Conservation (phyloP, 805 yeast genomes). For the Metschnikowia drakensbergensis region DNA sequence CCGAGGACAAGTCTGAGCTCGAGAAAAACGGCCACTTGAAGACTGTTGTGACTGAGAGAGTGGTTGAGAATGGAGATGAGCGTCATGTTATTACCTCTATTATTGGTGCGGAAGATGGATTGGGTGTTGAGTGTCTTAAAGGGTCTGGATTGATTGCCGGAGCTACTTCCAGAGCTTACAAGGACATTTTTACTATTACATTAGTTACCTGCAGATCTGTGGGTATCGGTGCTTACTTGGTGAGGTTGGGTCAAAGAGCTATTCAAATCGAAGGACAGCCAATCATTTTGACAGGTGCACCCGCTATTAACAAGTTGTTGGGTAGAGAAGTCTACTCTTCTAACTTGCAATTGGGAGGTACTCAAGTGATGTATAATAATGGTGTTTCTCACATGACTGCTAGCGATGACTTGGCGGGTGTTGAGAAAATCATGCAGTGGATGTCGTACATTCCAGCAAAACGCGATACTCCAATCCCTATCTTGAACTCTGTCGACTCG, state of each 20-base stretch:
- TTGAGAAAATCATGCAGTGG: conserved; percentile 92
- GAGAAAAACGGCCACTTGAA: conserved; percentile 57
- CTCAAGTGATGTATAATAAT: conserved; percentile 96
- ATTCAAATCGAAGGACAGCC: conserved; percentile 99
- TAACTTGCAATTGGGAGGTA: conserved; percentile 97
- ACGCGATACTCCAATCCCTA: conserved; percentile 87
- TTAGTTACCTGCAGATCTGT: conserved; percentile 99
- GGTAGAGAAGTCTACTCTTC: conserved; percentile 98
- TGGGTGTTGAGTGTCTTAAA: conserved; percentile 97
- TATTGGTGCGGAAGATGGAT: conserved; percentile 91
- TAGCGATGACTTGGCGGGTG: conserved; percentile 95
- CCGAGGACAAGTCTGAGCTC: conserved; percentile 57
- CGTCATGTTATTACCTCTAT: conserved; percentile 79
- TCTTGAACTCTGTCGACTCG: conserved; percentile 70
- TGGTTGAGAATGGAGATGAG: conserved; percentile 81
- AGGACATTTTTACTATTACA: conserved; percentile 96
- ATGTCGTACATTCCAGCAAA: conserved; percentile 89
- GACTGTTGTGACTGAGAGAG: conserved; percentile 67
- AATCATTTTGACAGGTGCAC: conserved; percentile 97
- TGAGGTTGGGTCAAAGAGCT: conserved; percentile 97
- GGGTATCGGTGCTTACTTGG: conserved; percentile 99
- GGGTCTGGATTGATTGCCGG: conserved; percentile 99
- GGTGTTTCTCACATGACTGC: conserved; percentile 99
- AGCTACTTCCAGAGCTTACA: conserved; percentile 95
- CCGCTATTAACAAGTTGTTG: conserved; percentile 92